These are phyloP conservation scores for Suillus variegatus DNA, from an alignment of 768 basidiomycete species.

Conservation along the genomic window DNA sequence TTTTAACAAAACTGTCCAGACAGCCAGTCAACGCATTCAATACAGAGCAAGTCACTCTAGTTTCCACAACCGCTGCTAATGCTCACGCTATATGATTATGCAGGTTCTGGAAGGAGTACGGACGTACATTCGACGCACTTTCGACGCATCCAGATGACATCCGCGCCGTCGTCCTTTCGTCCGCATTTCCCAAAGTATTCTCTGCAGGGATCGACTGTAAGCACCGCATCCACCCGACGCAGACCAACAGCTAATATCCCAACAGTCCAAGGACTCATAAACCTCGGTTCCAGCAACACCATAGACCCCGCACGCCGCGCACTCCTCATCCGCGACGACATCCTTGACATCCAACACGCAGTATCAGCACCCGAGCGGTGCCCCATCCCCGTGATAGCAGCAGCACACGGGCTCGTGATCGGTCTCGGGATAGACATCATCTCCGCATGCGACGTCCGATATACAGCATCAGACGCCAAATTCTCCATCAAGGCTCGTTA, in stretches of 20 bases:
- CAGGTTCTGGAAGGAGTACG: constrained; percentile 78
- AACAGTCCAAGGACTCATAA: constrained; percentile 29
- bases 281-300: constrained; percentile 4
- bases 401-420: constrained; percentile 71
- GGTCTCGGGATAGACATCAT: constrained; percentile 79
- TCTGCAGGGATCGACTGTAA: constrained; percentile 83
- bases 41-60: constrained; percentile 36
- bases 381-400: constrained; percentile 80
- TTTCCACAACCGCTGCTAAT: neutral
- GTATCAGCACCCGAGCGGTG: constrained; percentile 70
- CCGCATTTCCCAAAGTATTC: constrained; percentile 69
- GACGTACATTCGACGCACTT: constrained; percentile 59
- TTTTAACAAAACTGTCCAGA: constrained; percentile 33
- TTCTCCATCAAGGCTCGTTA: constrained; percentile 73
- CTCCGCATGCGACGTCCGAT: constrained; percentile 75
- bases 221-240: constrained; percentile 15
- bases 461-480: constrained; percentile 57
- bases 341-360: constrained; percentile 66
- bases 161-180: constrained; percentile 73
- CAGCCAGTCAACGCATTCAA: constrained; percentile 70
- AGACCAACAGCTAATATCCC: neutral
- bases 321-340: constrained; percentile 45
- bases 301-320: constrained; percentile 57
- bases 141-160: constrained; percentile 47
- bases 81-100: neutral